Percentiles rank a stretch among this genome's conserved stretches.
These are phyloP conservation scores for Penicillium sp. DNA, from an alignment of 2,329 filamentous ascomycete genomes.

Conservation along the genomic window DNA sequence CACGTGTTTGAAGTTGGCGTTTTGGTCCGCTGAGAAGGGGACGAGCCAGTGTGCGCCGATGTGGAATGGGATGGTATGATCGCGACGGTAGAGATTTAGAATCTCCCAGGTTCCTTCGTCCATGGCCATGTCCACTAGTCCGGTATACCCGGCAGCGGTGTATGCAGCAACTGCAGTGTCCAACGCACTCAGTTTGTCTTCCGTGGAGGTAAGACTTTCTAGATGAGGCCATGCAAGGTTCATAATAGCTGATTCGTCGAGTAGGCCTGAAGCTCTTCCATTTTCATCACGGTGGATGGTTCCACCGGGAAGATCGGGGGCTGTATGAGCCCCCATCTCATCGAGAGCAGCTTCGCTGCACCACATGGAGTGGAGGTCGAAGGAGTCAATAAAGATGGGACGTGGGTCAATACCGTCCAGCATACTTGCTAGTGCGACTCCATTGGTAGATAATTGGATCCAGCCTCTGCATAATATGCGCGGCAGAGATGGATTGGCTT, in stretches of 20 bases:
- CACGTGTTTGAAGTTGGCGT: constrained; percentile 45
- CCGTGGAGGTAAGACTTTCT: constrained; percentile 42
- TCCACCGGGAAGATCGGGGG: constrained; percentile 48
- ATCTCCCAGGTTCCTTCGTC: constrained; percentile 51
- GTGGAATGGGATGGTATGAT: constrained; percentile 42
- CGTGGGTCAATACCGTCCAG: constrained; percentile 51
- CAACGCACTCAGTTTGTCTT: constrained; percentile 46
- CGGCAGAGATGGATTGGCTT: constrained; percentile 39
- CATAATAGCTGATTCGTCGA: constrained; percentile 50
- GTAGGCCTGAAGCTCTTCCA: constrained; percentile 47
- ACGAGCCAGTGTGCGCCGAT: constrained; percentile 53
- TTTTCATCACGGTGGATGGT: constrained; percentile 48
- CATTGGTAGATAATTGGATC: constrained; percentile 51
- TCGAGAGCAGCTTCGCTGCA: constrained; percentile 50
- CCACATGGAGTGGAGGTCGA: constrained; percentile 55
- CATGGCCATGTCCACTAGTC: constrained; percentile 55
- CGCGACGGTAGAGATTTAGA: constrained; percentile 41
- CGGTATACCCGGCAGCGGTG: constrained; percentile 49
- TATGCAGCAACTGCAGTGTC: constrained; percentile 46
- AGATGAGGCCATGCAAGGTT: constrained; percentile 50
- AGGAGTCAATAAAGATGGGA: constrained; percentile 52
- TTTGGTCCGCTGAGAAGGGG: constrained; percentile 41
- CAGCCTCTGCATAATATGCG: constrained; percentile 51
- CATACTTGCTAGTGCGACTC: constrained; percentile 47
- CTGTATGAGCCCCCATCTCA: constrained; percentile 45